These are phyloP conservation scores for Spizellomyces sp. DNA, from an alignment of 192 early-diverging fungal species.

Conservation along the genomic window DNA sequence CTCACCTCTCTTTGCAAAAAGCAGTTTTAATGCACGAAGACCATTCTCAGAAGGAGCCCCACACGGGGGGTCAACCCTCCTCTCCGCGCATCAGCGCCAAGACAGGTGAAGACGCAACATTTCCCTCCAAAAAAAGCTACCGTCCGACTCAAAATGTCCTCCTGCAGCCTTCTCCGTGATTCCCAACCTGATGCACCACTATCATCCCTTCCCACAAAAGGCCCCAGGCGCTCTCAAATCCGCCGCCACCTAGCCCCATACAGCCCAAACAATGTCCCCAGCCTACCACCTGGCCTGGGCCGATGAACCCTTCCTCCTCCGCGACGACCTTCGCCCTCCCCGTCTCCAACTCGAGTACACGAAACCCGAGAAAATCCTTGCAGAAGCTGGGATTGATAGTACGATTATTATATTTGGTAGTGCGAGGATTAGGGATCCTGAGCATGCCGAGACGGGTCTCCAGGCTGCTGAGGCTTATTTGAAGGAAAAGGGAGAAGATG, in stretches of 20 bases:
- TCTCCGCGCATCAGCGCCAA: too few relatives aligned
- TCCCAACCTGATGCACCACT: conserved; percentile 11
- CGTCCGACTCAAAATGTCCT: too few relatives aligned
- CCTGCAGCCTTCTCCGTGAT: too few relatives aligned
- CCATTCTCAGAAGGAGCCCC: too few relatives aligned
- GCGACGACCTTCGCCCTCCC: conserved; percentile 32
- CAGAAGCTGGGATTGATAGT: conserved; percentile 25
- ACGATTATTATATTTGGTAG: conserved; percentile 42
- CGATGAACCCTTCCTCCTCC: conserved; percentile 29
- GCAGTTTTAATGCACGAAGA: too few relatives aligned
- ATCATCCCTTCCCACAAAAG: conserved; percentile 27
- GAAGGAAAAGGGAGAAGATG: not conserved
- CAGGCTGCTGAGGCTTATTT: not conserved
- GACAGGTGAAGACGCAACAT: too few relatives aligned
- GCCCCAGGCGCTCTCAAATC: conserved; percentile 5
- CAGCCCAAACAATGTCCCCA: conserved; percentile 23
- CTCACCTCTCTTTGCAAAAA: too few relatives aligned
- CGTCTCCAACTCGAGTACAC: conserved; percentile 36
- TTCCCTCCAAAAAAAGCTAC: too few relatives aligned
- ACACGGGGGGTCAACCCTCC: too few relatives aligned
- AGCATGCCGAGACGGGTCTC: too few relatives aligned
- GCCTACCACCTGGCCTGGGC: conserved; percentile 33
- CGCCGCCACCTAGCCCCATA: not conserved
- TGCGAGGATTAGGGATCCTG: conserved; percentile 30
- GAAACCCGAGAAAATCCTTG: conserved; percentile 30